phyloP scores from a whole-genome alignment of 2,329 filamentous ascomycete genomes.

The Berkeleyomyces basicola region DNA sequence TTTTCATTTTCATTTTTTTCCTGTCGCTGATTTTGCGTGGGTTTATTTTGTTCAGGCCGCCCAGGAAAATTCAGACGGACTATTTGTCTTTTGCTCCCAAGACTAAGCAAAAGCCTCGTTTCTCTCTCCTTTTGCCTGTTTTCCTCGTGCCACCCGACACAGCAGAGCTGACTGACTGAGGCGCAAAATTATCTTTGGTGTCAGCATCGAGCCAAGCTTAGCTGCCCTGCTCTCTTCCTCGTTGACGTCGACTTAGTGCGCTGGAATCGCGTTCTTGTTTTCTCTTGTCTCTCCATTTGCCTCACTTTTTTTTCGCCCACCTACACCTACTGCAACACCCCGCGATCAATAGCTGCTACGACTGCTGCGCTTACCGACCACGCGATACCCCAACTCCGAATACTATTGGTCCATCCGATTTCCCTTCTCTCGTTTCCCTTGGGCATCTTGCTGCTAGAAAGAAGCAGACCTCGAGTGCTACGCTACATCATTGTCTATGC shows the following conservation, averaged over 20 bases:
- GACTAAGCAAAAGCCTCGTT: not conserved
- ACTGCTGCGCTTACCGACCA: not conserved
- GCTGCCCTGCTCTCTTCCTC: not conserved
- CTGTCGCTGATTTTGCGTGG: not conserved
- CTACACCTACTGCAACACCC: not conserved
- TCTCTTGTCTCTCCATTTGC: not conserved
- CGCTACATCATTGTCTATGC: constrained; percentile 1
- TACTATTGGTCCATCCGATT: not conserved
- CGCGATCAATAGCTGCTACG: not conserved
- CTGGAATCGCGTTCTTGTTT: not conserved
- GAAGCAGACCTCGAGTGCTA: not conserved
- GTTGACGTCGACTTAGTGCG: not conserved
- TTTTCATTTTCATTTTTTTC: not conserved
- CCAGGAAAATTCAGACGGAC: not conserved
- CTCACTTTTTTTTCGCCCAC: not conserved
- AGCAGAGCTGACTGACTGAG: too few relatives aligned
- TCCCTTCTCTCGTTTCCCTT: not conserved
- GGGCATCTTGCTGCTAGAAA: not conserved
- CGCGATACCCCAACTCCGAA: not conserved
- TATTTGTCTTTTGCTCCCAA: not conserved
- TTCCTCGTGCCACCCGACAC: too few relatives aligned
- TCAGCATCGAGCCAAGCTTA: not conserved
- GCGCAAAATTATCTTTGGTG: not conserved
- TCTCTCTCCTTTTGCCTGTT: not conserved
- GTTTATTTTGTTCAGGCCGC: not conserved